Percentiles rank a stretch among this genome's conserved stretches.
phyloP scores from a whole-genome alignment of 192 early-diverging fungal species.

The Gamsiella multidivaricata region DNA sequence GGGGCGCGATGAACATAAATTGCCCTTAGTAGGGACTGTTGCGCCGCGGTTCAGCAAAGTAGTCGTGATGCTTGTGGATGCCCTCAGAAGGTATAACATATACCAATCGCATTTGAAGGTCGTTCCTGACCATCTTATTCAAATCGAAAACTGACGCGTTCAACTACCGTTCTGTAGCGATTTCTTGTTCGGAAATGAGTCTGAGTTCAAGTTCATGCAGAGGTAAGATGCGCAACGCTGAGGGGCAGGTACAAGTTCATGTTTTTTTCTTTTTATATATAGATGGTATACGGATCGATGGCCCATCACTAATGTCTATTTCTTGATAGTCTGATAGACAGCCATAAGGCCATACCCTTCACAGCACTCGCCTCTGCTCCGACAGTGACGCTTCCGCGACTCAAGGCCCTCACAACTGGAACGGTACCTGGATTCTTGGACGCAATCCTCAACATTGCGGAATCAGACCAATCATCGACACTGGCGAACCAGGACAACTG shows the following conservation, averaged over 20 bases:
- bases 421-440: slow-evolving; percentile 86
- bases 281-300: too few relatives aligned
- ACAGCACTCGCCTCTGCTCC: slow-evolving; percentile 71
- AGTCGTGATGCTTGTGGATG: slow-evolving; percentile 81
- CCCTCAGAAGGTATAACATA: slow-evolving; percentile 69
- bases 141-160: not conserved
- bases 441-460: slow-evolving; percentile 84
- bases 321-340: slow-evolving; percentile 62
- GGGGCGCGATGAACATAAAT: not conserved
- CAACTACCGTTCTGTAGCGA: slow-evolving; percentile 55
- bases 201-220: slow-evolving; percentile 71
- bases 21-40: slow-evolving; percentile 3
- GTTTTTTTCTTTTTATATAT: not conserved
- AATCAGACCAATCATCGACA: slow-evolving; percentile 72
- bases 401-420: slow-evolving; percentile 83
- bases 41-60: slow-evolving; percentile 63
- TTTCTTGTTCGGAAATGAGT: slow-evolving; percentile 76
- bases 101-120: not conserved
- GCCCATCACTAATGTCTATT: too few relatives aligned
- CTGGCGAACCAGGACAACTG: slow-evolving; percentile 78
- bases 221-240: slow-evolving; percentile 54
- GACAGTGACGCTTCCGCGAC: slow-evolving; percentile 83
- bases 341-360: slow-evolving; percentile 59
- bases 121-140: not conserved
- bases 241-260: not conserved